Conservation (phyloP, 2,329 filamentous ascomycete genomes). For the Drechslerella coelobrocha region DNA sequence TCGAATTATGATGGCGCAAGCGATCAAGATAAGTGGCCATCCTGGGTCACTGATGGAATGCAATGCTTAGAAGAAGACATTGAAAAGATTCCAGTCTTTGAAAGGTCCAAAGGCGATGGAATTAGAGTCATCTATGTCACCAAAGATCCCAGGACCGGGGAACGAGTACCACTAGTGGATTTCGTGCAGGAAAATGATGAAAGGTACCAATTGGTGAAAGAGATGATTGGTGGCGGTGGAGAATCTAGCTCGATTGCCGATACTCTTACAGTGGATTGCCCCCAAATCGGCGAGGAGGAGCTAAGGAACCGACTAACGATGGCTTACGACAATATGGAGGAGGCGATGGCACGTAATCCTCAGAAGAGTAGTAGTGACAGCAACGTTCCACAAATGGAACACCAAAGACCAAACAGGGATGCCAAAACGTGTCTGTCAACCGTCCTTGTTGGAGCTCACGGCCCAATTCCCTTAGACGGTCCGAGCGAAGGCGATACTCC, state of each 20-base stretch:
- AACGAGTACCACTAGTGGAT: slow-evolving; percentile 6
- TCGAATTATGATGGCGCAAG: slow-evolving; percentile 13
- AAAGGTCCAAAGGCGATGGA: slow-evolving; percentile 8
- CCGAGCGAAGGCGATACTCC: not conserved
- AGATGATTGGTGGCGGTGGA: not conserved
- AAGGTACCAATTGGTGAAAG: slow-evolving; percentile 15
- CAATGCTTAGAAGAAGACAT: slow-evolving; percentile 16
- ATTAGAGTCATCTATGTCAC: slow-evolving; percentile 23
- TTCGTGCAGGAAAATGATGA: slow-evolving; percentile 20
- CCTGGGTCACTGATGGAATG: not conserved
- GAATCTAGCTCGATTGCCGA: not conserved
- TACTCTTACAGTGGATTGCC: slow-evolving; percentile 9
- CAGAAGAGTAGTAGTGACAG: not conserved
- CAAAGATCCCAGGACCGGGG: slow-evolving; percentile 2
- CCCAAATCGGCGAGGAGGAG: not conserved
- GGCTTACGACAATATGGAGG: slow-evolving; percentile 19
- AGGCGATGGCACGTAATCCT: not conserved
- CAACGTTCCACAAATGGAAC: not conserved
- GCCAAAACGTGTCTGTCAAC: not conserved
- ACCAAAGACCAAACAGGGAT: not conserved
- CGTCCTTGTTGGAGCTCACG: not conserved
- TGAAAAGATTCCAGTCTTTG: slow-evolving; percentile 13
- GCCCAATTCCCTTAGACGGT: slow-evolving; percentile 8
- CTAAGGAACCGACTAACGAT: slow-evolving; percentile 7
- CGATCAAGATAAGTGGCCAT: not conserved